A percentile compares a stretch with the other conserved stretches of the same genome.
Evolutionary conservation across 495 filamentous ascomycete genomes (phyloP).

Genomic region (Penicillium manginii): DNA sequence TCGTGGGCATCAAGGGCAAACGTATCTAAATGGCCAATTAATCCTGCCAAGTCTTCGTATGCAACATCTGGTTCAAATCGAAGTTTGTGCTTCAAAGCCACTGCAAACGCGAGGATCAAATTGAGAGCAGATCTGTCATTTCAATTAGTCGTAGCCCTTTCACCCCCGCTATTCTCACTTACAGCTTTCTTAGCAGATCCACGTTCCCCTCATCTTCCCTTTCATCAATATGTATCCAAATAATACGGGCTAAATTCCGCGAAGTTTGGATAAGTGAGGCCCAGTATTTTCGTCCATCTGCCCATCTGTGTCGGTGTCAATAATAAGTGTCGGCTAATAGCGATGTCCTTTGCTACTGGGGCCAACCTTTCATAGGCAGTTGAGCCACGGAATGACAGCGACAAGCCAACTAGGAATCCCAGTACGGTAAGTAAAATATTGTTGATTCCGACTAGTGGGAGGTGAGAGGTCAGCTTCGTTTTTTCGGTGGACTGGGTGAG

Average conservation of each 20-base stretch:
- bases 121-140: conserved; percentile 69
- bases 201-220: conserved; percentile 66
- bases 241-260: conserved; percentile 73
- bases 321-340: neutral
- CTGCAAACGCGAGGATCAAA: conserved; percentile 75
- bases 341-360: neutral
- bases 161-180: conserved; percentile 14
- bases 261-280: conserved; percentile 69
- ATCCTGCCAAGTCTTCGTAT: conserved; percentile 64
- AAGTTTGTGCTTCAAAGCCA: conserved; percentile 82
- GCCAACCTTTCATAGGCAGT: conserved; percentile 78
- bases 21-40: conserved; percentile 43
- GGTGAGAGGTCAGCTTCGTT: too few species aligned
- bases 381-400: conserved; percentile 80
- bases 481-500: too few species aligned
- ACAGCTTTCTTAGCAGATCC: conserved; percentile 74
- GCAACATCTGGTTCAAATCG: conserved; percentile 84
- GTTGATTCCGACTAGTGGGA: conserved; percentile 55
- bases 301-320: conserved; percentile 48
- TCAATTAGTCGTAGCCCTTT: neutral
- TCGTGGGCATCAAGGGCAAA: conserved; percentile 71
- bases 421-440: conserved; percentile 78
- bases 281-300: conserved; percentile 79
- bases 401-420: conserved; percentile 86
- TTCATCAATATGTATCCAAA: conserved; percentile 77